Evolutionary conservation across 257 asterid genomes (phyloP), one percentile per base, ranked within the genome.

Genomic region (Scutellaria galericulata): DNA sequence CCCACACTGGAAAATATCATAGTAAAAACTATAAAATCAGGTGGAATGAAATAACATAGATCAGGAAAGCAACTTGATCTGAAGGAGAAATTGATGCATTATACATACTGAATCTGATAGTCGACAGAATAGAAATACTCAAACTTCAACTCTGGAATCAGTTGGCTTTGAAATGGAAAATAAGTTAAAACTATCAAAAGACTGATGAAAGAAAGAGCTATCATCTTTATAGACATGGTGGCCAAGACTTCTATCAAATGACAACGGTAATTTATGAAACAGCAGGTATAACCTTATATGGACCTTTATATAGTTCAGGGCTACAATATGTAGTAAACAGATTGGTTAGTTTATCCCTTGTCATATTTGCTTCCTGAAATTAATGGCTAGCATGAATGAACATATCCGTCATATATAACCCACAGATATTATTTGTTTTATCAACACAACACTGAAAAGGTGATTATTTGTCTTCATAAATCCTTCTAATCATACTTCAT

Each of bases 21-120:
- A 20, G 37, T 31, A 70, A 13, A 20, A 20, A 54, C 55, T 50
- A 57, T 6, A 66, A 66, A 64, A 62, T 48, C 71, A 55, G 47
- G 59, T 64, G 53, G 64, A 50, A 56, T 54, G 18, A 55, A 71
- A 72, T n/a, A 57, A 55, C 24, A 0, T 2, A 7, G 59, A 46
- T 48, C 44, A 37, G 8, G 70, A 56, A 60, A 13, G 64, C 41
- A 64, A 64, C 48, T 64, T 55, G 13, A 47, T 22, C 64, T 40
- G 40, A 64, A 47, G 46, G 64, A 41, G 13, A n/a, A 64, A 37
- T 60, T 50, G 41, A 24, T 68, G 41, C 61, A 64, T 65, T 11
- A 46, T 57, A 22, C 54, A 35, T 9, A 46, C 39, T 20, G 15
- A 57, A 20, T 39, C 8, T 13, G 62, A 31, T 47, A 48, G 37